phyloP scores from a whole-genome alignment of 2,329 filamentous ascomycete genomes.

The Coniochaeta sp. region DNA sequence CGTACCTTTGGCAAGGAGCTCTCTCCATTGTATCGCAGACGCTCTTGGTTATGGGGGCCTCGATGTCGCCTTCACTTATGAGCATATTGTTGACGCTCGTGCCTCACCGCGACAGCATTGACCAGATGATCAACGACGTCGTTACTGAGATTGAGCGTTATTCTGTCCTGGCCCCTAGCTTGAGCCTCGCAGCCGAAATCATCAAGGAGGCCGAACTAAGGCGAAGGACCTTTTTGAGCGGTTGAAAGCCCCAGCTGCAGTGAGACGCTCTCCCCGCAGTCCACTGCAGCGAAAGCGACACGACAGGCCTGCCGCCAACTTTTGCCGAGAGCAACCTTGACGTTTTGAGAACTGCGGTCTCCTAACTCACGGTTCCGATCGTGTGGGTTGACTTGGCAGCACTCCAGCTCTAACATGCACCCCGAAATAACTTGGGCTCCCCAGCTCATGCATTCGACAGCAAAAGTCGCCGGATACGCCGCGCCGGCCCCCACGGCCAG shows the following conservation, averaged over 20 bases:
- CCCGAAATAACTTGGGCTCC: background rate
- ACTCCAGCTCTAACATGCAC: background rate
- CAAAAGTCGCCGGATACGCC: background rate
- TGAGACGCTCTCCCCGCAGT: background rate
- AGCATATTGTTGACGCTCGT: slow-evolving; percentile 54
- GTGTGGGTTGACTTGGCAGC: background rate
- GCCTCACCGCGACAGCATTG: slow-evolving; percentile 53
- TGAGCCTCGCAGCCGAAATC: slow-evolving; percentile 71
- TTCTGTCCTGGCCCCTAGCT: slow-evolving; percentile 66
- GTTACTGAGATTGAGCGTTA: slow-evolving; percentile 70
- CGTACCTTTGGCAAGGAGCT: slow-evolving; percentile 79
- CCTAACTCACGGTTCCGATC: background rate
- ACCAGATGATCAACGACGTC: slow-evolving; percentile 71
- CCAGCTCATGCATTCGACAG: background rate
- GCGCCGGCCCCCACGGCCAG: background rate
- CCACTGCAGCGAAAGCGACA: slow-evolving; percentile 1
- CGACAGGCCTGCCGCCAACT: background rate
- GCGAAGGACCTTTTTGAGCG: slow-evolving; percentile 53
- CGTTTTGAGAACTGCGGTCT: background rate
- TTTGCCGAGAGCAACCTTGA: background rate
- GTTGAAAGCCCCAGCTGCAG: slow-evolving; percentile 25
- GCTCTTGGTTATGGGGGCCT: slow-evolving; percentile 75
- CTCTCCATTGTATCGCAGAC: slow-evolving; percentile 78
- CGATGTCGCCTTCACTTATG: slow-evolving; percentile 67
- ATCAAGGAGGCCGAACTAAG: slow-evolving; percentile 72